A percentile compares a stretch with the other conserved stretches of the same genome.
Evolutionary conservation across 768 basidiomycete species (phyloP).

Genomic region (Boletus vinaceobasis): DNA sequence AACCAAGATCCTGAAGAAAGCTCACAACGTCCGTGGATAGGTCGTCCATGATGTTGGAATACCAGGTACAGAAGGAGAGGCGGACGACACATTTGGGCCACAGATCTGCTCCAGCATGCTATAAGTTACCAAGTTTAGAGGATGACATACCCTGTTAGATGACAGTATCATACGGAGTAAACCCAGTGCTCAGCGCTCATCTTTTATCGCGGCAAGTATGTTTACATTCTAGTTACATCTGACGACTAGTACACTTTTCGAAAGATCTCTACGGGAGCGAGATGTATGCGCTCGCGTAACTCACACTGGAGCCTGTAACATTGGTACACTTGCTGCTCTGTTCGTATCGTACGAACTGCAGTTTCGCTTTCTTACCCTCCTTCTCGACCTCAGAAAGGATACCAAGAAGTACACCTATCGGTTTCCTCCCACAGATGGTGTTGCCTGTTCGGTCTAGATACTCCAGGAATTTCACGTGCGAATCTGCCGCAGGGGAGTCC

Average conservation of each 20-base stretch:
- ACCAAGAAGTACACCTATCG: constrained; percentile 88
- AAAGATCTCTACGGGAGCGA: constrained; percentile 37
- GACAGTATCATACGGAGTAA: not conserved
- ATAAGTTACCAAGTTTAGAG: not conserved
- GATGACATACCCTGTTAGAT: not conserved
- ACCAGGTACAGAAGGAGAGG: constrained; percentile 60
- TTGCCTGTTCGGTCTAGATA: constrained; percentile 80
- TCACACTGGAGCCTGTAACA: constrained; percentile 83
- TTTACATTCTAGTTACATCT: not conserved
- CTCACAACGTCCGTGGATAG: constrained; percentile 32
- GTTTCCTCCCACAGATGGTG: constrained; percentile 96
- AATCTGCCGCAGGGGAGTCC: constrained; percentile 41
- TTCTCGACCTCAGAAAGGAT: constrained; percentile 61
- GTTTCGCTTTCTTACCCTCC: constrained; percentile 29
- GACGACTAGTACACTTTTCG: constrained; percentile 3
- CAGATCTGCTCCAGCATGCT: constrained; percentile 35
- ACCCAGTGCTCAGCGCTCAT: not conserved
- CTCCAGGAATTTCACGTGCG: constrained; percentile 59
- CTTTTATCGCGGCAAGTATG: not conserved
- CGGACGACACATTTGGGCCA: constrained; percentile 54
- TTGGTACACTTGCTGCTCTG: constrained; percentile 79
- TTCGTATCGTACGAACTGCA: constrained; percentile 90
- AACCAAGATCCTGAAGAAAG: not conserved
- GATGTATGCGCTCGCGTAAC: constrained; percentile 91
- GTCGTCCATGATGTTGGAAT: constrained; percentile 69